phyloP scores from a whole-genome alignment of 352 stramenopile genomes.

The Aphanomyces astaci region DNA sequence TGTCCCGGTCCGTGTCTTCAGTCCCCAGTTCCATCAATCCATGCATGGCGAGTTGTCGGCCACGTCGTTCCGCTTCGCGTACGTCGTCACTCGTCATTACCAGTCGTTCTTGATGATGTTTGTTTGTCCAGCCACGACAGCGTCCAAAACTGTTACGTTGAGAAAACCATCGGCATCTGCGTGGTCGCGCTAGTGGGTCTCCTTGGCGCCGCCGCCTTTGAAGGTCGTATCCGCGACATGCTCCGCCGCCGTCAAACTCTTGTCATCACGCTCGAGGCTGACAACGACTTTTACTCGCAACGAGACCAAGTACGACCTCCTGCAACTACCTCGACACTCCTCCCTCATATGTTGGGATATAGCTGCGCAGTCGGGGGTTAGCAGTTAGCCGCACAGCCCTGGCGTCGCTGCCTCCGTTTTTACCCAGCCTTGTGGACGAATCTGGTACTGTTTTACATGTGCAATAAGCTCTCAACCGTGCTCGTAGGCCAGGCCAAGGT shows the following conservation, averaged over 20 bases:
- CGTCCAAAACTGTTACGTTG: slow-evolving; percentile 80
- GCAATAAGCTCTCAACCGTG: neutral
- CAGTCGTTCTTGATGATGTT: slow-evolving; percentile 30
- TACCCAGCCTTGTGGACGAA: slow-evolving; percentile 64
- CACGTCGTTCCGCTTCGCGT: neutral
- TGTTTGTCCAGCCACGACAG: slow-evolving; percentile 22
- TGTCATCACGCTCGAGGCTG: slow-evolving; percentile 80
- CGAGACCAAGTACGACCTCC: slow-evolving; percentile 35
- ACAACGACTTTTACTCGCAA: slow-evolving; percentile 98
- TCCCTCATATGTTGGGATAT: slow-evolving; percentile 2
- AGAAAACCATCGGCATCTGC: slow-evolving; percentile 77
- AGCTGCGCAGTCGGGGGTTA: slow-evolving; percentile 63
- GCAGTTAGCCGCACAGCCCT: slow-evolving; percentile 58
- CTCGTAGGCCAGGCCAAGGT: slow-evolving; percentile 31
- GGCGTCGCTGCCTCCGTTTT: slow-evolving; percentile 65
- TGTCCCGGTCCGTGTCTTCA: slow-evolving; percentile 60
- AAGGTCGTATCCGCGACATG: neutral
- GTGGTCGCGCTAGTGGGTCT: slow-evolving; percentile 33
- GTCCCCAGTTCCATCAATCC: slow-evolving; percentile 83
- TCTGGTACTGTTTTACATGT: slow-evolving; percentile 29
- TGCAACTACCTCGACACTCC: neutral
- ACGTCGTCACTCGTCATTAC: slow-evolving; percentile 21
- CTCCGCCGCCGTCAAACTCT: slow-evolving; percentile 27
- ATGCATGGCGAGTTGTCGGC: slow-evolving; percentile 27
- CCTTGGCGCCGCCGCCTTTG: slow-evolving; percentile 27